Conservation (phyloP, 768 basidiomycete genomes). For the Piloderma croceum region DNA sequence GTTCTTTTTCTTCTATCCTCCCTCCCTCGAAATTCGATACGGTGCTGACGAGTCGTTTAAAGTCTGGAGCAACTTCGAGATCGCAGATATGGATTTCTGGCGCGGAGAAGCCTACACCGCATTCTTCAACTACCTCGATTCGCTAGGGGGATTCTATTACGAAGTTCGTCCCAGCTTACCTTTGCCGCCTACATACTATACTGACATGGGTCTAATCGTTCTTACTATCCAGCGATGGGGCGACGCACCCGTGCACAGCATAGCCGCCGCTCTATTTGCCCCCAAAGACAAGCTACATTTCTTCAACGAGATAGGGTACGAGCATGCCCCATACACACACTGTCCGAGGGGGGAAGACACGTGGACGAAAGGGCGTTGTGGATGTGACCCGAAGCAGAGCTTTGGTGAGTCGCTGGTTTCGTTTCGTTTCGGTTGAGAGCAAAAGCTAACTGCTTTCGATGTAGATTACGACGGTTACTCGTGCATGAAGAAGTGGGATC, state of each 20-base stretch:
- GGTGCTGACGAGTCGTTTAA: background rate
- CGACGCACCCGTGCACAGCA: constrained; percentile 66
- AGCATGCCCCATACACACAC: constrained; percentile 52
- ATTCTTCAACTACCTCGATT: constrained; percentile 63
- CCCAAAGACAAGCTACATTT: constrained; percentile 60
- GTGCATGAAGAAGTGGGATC: constrained; percentile 52
- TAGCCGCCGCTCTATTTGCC: constrained; percentile 59
- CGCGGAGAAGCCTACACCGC: constrained; percentile 53
- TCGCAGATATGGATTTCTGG: constrained; percentile 66
- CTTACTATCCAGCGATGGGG: constrained; percentile 43
- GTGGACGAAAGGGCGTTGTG: constrained; percentile 41
- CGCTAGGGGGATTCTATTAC: constrained; percentile 63
- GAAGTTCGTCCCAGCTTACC: constrained; percentile 44
- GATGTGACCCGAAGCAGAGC: constrained; percentile 45
- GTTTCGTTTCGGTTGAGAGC: background rate
- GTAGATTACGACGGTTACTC: constrained; percentile 55
- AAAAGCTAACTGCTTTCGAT: constrained; percentile 4
- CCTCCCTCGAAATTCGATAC: background rate
- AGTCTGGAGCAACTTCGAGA: constrained; percentile 74
- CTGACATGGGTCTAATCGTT: constrained; percentile 40
- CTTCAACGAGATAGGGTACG: constrained; percentile 67
- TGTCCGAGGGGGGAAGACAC: constrained; percentile 31
- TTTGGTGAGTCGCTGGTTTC: constrained; percentile 46
- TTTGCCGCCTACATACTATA: constrained; percentile 37
- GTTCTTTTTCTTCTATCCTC: constrained; percentile 21